Percentiles rank a stretch among this genome's conserved stretches.
These are phyloP conservation scores for Usnea hakonensis DNA, from an alignment of 495 filamentous ascomycete species.

Conservation along the genomic window DNA sequence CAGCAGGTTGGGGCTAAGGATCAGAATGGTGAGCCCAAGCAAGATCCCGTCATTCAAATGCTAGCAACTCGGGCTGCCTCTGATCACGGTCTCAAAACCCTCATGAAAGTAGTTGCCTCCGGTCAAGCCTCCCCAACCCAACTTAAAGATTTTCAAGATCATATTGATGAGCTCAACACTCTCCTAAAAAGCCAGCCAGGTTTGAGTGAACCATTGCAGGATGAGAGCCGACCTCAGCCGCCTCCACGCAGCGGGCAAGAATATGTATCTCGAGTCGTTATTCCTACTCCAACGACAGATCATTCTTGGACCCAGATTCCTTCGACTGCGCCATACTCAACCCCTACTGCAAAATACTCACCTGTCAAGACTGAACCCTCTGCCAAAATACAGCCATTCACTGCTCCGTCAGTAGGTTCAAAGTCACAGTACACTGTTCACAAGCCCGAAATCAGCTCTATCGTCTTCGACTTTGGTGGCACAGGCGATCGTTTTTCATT, in stretches of 20 bases:
- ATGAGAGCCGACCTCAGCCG: slow-evolving; percentile 20
- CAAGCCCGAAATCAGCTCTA: slow-evolving; percentile 54
- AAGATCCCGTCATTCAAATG: slow-evolving; percentile 93
- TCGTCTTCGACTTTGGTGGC: slow-evolving; percentile 79
- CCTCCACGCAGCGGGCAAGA: slow-evolving; percentile 23
- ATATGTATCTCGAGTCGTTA: slow-evolving; percentile 15
- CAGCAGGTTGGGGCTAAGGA: not conserved
- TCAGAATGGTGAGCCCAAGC: slow-evolving; percentile 37
- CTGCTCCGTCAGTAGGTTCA: slow-evolving; percentile 4
- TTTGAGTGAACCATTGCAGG: slow-evolving; percentile 26
- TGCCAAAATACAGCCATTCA: slow-evolving; percentile 13
- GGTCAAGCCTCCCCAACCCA: slow-evolving; percentile 75
- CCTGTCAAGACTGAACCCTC: slow-evolving; percentile 23
- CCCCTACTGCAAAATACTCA: slow-evolving; percentile 22
- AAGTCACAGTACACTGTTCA: slow-evolving; percentile 19
- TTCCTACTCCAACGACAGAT: slow-evolving; percentile 11
- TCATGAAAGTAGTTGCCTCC: slow-evolving; percentile 92
- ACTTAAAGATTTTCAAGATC: slow-evolving; percentile 78
- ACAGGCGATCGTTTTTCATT: slow-evolving; percentile 84
- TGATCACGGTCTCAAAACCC: slow-evolving; percentile 80
- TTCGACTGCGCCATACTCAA: slow-evolving; percentile 22
- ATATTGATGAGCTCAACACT: slow-evolving; percentile 82
- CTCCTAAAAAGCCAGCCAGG: slow-evolving; percentile 44
- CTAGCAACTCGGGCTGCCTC: slow-evolving; percentile 79
- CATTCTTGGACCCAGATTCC: slow-evolving; percentile 13